Evolutionary conservation across 2,329 filamentous ascomycete species (phyloP).

Genomic region (Fusarium buxicola): DNA sequence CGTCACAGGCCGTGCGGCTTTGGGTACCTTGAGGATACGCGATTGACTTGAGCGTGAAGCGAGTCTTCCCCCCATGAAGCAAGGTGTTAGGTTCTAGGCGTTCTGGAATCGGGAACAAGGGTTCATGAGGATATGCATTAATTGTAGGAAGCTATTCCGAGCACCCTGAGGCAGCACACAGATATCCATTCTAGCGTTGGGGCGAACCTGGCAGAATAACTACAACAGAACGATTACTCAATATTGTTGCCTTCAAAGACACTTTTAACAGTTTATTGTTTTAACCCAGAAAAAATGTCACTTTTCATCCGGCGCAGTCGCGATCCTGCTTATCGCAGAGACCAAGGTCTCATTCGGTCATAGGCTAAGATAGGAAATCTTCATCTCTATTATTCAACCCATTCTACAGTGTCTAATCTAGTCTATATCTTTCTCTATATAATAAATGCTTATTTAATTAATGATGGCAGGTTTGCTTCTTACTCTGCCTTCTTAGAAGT

Average conservation of each 20-base stretch:
- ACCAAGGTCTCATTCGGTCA: background rate
- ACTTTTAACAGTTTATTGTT: no score
- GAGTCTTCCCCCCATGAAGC: background rate
- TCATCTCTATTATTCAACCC: background rate
- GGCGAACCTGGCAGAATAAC: background rate
- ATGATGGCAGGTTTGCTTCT: background rate
- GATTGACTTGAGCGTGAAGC: conserved; percentile 6
- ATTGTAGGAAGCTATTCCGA: conserved; percentile 2
- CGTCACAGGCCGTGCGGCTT: conserved; percentile 22
- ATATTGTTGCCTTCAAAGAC: no score
- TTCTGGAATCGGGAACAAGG: background rate
- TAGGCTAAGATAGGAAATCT: background rate
- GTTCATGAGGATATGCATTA: background rate
- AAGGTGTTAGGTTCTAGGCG: background rate
- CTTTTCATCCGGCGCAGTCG: background rate
- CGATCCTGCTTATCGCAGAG: background rate
- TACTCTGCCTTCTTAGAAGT: conserved; percentile 59
- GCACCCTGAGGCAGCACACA: background rate
- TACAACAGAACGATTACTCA: background rate
- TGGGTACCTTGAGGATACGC: conserved; percentile 35
- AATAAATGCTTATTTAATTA: background rate
- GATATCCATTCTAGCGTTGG: background rate
- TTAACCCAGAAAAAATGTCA: background rate
- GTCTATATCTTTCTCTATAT: background rate
- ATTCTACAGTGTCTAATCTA: background rate